Conservation (phyloP, 1,284 basidiomycete genomes). For the Leccinum pachyderme region DNA sequence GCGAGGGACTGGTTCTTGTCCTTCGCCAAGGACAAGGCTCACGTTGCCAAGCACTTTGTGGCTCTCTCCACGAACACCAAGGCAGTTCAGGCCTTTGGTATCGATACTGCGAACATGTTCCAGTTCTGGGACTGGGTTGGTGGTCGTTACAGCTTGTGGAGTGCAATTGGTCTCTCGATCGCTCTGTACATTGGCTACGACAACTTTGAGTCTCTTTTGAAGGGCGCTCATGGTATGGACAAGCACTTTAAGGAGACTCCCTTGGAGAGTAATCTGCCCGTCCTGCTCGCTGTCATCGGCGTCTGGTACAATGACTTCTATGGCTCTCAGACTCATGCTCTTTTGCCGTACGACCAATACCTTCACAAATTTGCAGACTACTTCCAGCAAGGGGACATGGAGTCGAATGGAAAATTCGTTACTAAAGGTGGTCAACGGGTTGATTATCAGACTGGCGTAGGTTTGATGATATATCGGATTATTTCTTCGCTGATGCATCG, state of each 20-base stretch:
- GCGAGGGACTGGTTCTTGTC: conserved; percentile 95
- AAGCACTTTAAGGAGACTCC: conserved; percentile 90
- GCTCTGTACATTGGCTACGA: conserved; percentile 92
- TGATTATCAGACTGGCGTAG: conserved; percentile 92
- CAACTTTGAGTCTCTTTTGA: conserved; percentile 88
- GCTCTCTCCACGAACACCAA: conserved; percentile 96
- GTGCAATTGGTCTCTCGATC: conserved; percentile 95
- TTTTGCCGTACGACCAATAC: conserved; percentile 98
- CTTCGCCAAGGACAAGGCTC: conserved; percentile 79
- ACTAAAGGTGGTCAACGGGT: conserved; percentile 93
- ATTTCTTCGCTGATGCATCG: conserved; percentile 8
- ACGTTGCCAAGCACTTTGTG: conserved; percentile 99
- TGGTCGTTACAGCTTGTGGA: conserved; percentile 97
- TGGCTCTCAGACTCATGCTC: conserved; percentile 90
- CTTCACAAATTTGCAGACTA: conserved; percentile 99
- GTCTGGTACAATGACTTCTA: conserved; percentile 99
- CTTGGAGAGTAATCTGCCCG: conserved; percentile 90
- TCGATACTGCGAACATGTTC: conserved; percentile 95
- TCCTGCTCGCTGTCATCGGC: conserved; percentile 87
- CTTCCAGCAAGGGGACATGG: conserved; percentile 99
- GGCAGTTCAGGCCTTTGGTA: conserved; percentile 95
- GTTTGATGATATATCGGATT: conserved; percentile 28
- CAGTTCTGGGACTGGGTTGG: conserved; percentile 99
- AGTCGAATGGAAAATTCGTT: conserved; percentile 96
- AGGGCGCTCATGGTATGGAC: conserved; percentile 97